A percentile compares a stretch with the other conserved stretches of the same genome.
Conservation (phyloP, 1,139 yeast genomes). For the Pneumocystis carinii region DNA sequence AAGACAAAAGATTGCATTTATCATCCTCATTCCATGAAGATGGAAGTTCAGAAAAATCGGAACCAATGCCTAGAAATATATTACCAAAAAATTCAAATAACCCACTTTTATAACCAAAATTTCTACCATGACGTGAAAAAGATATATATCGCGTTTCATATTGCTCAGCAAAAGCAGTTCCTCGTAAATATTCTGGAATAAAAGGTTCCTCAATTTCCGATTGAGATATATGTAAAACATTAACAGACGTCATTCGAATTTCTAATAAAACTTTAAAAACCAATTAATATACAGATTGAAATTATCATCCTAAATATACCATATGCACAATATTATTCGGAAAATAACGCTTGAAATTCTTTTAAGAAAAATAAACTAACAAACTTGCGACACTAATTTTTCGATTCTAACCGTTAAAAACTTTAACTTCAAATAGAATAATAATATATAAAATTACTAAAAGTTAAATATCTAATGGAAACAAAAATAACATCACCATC, state of each 20-base stretch:
- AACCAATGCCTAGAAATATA: neutral
- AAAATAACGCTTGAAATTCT: neutral
- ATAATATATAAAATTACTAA: neutral
- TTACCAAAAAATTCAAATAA: neutral
- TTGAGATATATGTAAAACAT: neutral
- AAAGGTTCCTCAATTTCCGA: neutral
- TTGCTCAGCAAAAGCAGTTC: conserved; percentile 9
- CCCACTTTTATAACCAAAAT: neutral
- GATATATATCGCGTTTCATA: conserved; percentile 1
- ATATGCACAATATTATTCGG: neutral
- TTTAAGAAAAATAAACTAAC: neutral
- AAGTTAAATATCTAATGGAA: neutral
- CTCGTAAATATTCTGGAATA: conserved; percentile 9
- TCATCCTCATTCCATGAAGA: conserved; percentile 8
- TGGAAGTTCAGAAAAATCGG: conserved; percentile 4
- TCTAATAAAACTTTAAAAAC: neutral
- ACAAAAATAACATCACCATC: neutral
- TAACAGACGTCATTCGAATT: neutral
- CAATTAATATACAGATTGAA: neutral
- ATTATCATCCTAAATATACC: neutral
- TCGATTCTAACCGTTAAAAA: neutral
- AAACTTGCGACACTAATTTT: neutral
- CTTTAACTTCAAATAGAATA: neutral
- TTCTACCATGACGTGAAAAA: conserved; percentile 1
- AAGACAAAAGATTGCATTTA: conserved; percentile 8